Evolutionary conservation across 2,329 filamentous ascomycete genomes (phyloP).

Genomic region (Ilyonectria robusta): DNA sequence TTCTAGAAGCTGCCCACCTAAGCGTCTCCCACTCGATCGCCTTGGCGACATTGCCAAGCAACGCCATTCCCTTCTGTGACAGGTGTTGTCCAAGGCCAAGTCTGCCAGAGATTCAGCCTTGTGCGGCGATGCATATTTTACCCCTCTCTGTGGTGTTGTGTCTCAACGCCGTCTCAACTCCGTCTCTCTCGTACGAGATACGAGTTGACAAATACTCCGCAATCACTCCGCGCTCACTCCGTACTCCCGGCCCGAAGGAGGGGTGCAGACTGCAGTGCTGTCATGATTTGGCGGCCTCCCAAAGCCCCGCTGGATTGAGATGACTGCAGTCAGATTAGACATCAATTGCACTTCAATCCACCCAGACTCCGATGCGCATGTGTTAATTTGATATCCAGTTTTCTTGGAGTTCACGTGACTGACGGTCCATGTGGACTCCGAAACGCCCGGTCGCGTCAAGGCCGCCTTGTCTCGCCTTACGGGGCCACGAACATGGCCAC

Average conservation of each 20-base stretch:
- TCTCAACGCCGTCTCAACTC: neutral
- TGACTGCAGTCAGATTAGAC: neutral
- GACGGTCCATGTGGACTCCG: neutral
- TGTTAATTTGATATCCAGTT: neutral
- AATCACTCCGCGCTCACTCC: neutral
- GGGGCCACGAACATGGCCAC: neutral
- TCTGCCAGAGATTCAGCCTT: neutral
- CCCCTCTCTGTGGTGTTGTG: neutral
- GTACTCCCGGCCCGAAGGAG: neutral
- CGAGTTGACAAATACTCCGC: neutral
- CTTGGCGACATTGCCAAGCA: neutral
- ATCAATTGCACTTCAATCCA: neutral
- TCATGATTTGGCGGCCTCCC: conserved; percentile 1
- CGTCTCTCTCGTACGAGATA: neutral
- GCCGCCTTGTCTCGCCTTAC: neutral
- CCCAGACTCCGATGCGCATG: neutral
- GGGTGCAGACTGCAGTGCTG: too few species aligned
- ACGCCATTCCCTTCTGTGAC: neutral
- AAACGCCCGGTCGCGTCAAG: neutral
- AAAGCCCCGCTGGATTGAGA: neutral
- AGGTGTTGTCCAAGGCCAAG: neutral
- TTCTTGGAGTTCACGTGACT: neutral
- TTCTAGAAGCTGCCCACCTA: neutral
- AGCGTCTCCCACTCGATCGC: neutral
- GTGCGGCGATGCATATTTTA: conserved; percentile 4